A percentile compares a stretch with the other conserved stretches of the same genome.
phyloP scores from a whole-genome alignment of 768 basidiomycete genomes.

The Cyclocybe aegerita region DNA sequence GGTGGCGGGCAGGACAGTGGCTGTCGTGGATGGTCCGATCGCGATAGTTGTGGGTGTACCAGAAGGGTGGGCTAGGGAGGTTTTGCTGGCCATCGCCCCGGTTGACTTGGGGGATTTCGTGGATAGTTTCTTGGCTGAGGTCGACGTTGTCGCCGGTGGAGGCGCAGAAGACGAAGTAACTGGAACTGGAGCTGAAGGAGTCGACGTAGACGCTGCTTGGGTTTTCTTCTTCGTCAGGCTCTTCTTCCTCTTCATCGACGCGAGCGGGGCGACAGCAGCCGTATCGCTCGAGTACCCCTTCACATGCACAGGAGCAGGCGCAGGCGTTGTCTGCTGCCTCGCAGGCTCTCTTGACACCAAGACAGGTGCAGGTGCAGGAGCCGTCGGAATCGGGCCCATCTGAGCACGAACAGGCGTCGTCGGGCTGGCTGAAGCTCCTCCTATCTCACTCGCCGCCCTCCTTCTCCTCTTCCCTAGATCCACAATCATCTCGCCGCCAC shows the following conservation, averaged over 20 bases:
- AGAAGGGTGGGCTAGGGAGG: neutral
- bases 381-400: neutral
- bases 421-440: neutral
- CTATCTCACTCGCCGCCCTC: conserved; percentile 18
- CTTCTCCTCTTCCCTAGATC: conserved; percentile 18
- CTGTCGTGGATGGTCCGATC: conserved; percentile 2
- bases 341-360: no score
- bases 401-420: neutral
- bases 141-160: neutral
- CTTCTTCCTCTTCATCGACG: conserved; percentile 15
- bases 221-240: conserved; percentile 16
- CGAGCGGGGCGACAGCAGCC: conserved; percentile 2
- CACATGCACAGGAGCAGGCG: neutral
- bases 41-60: neutral
- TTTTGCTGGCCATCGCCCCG: neutral
- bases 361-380: neutral
- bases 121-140: neutral
- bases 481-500: conserved; percentile 16
- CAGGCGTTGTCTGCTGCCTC: no score
- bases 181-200: neutral
- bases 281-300: conserved; percentile 18
- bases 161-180: neutral
- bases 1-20: conserved; percentile 18
- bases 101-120: neutral
- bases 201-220: conserved; percentile 1